phyloP scores from a whole-genome alignment of 345 rosid species.

The Rhodamnia argentea region DNA sequence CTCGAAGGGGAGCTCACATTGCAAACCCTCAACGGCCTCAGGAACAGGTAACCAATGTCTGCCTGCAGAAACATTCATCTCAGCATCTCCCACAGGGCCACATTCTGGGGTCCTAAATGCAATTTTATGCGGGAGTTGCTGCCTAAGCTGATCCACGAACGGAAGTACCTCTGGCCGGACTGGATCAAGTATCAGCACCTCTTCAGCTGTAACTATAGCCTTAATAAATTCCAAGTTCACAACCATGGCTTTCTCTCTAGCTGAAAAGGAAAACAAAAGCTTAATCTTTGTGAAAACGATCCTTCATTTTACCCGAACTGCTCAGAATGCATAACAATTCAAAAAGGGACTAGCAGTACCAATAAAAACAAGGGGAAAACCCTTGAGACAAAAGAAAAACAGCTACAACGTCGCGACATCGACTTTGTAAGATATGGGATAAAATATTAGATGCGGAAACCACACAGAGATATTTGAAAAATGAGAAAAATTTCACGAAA shows the following conservation, averaged over 20 bases:
- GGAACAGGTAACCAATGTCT: slow-evolving; percentile 45
- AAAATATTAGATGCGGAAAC: neutral
- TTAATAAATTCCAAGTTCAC: slow-evolving; percentile 76
- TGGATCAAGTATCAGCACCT: slow-evolving; percentile 71
- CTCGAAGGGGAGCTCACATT: slow-evolving; percentile 86
- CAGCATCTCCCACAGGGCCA: slow-evolving; percentile 20
- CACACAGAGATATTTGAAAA: neutral
- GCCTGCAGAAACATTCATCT: slow-evolving; percentile 28
- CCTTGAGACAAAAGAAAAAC: neutral
- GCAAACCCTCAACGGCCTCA: slow-evolving; percentile 67
- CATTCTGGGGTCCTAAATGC: slow-evolving; percentile 20
- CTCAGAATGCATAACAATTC: neutral
- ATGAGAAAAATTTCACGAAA: neutral
- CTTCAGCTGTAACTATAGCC: slow-evolving; percentile 79
- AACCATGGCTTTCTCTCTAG: slow-evolving; percentile 86
- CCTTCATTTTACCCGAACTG: neutral
- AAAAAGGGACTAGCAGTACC: neutral
- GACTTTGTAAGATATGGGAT: neutral
- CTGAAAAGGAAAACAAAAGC: slow-evolving; percentile 18
- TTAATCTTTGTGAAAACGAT: neutral
- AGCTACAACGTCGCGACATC: neutral
- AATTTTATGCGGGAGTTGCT: slow-evolving; percentile 50
- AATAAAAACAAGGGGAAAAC: neutral
- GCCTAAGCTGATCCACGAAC: slow-evolving; percentile 65
- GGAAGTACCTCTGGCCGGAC: slow-evolving; percentile 68